These are phyloP conservation scores for Torrubiella hemipterigena DNA, from an alignment of 2,329 filamentous ascomycete species.

Conservation along the genomic window DNA sequence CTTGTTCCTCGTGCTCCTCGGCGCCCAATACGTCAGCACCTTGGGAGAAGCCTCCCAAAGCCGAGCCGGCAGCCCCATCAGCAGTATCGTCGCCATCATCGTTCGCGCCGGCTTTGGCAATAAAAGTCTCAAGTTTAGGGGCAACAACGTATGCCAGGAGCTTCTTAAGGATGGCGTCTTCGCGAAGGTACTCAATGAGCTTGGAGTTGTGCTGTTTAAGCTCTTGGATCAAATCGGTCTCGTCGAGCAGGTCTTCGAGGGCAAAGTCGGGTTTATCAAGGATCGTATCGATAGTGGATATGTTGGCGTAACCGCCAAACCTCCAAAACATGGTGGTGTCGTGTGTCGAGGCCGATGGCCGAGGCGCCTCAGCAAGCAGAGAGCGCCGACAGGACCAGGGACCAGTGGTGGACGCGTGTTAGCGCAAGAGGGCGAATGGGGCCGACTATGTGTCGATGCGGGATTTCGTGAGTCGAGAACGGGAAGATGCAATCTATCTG, in stretches of 20 bases:
- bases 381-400: slow-evolving; percentile 5
- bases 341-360: too few species aligned
- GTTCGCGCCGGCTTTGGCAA: slow-evolving; percentile 36
- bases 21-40: slow-evolving; percentile 34
- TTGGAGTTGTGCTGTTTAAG: slow-evolving; percentile 97
- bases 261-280: slow-evolving; percentile 95
- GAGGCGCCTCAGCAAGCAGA: slow-evolving; percentile 4
- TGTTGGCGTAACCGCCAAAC: slow-evolving; percentile 96
- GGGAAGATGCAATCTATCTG: too few species aligned
- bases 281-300: slow-evolving; percentile 91
- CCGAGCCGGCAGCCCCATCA: slow-evolving; percentile 29
- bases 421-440: too few species aligned
- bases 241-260: slow-evolving; percentile 89
- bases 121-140: slow-evolving; percentile 50
- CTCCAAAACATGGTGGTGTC: slow-evolving; percentile 90
- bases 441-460: too few species aligned
- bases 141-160: slow-evolving; percentile 88
- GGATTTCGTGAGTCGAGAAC: too few species aligned
- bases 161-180: slow-evolving; percentile 71
- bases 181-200: slow-evolving; percentile 88
- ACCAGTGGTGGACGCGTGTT: too few species aligned
- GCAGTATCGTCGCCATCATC: slow-evolving; percentile 41
- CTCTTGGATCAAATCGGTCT: slow-evolving; percentile 93
- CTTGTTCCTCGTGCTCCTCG: slow-evolving; percentile 60
- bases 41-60: slow-evolving; percentile 34